Base-by-base conservation (phyloP, 148 eudicot species). In the Camellia sinensis region DNA sequence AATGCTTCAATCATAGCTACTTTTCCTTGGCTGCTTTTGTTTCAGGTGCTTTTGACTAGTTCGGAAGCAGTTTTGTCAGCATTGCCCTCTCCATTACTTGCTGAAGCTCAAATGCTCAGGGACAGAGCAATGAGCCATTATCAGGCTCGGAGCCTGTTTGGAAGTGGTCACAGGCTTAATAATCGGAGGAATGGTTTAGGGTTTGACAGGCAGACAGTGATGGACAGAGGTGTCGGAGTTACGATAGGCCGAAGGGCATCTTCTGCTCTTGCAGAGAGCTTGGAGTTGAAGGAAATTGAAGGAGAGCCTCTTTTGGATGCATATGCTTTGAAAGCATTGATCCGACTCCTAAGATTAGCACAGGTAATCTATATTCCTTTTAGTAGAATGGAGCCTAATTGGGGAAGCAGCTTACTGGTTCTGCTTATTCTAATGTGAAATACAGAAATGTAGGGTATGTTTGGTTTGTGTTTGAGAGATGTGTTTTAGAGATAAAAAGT, bases 1-100 rank as follows among this genome's bases (percentile, higher is more conserved):
- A 96, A 93, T 85, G 98, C 99, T 84, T 93, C 99, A 69, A 96
- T 96, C 53, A 96, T 96, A 78, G 99, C 99, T 73, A 96, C 99
- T 76, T 92, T 96, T 82, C 99, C 99, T 81, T 62, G 62, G 60
- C 57, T 79, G 62, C 77, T 83, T 73, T 60, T 79, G 68, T 77
- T 80, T 69, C 80, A 96, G 99, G 99, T 96, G 46, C 94, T 96
- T 21, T 85, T 96, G 84, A 93, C 99, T 70, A 93, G 98, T 66
- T 96, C 99, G 3, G 99, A 96, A 84, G 98, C 99, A 21, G 92
- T 96, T 81, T 84, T 96, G 54, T 91, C 99, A 37, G 99, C 97
- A 69, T 85, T 96, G 85, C 99, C 99, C 67, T 93, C 99, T 79
- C 91, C 99, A 71, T 87, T 96, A 67, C 98, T 93, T 81, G 99